Conservation (phyloP, 768 basidiomycete genomes). For the Calocera viscosa region DNA sequence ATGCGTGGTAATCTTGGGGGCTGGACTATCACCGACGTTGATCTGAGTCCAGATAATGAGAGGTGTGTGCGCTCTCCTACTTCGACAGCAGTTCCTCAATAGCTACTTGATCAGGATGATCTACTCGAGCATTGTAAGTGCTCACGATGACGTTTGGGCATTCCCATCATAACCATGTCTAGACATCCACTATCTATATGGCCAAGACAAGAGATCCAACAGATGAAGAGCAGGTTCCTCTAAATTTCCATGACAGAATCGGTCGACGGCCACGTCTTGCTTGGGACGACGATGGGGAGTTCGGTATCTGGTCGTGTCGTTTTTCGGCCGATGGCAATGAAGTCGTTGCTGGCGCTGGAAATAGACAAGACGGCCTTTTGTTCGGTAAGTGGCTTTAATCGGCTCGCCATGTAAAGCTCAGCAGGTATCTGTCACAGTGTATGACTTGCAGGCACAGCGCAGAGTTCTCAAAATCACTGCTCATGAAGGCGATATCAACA, state of each 20-base stretch:
- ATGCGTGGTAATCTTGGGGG: slow-evolving; percentile 63
- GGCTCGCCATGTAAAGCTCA: slow-evolving; percentile 8
- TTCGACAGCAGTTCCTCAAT: background rate
- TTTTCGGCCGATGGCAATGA: slow-evolving; percentile 96
- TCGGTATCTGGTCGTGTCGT: slow-evolving; percentile 83
- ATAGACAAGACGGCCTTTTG: slow-evolving; percentile 27
- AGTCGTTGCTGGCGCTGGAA: slow-evolving; percentile 81
- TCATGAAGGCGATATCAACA: slow-evolving; percentile 85
- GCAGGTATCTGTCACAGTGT: slow-evolving; percentile 47
- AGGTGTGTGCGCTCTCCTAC: slow-evolving; percentile 34
- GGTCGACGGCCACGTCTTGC: slow-evolving; percentile 17
- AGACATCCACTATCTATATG: slow-evolving; percentile 66
- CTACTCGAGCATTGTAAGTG: slow-evolving; percentile 73
- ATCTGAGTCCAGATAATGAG: slow-evolving; percentile 79
- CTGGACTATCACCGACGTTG: slow-evolving; percentile 95
- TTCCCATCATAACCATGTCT: background rate
- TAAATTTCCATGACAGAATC: slow-evolving; percentile 30
- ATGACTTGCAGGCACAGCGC: slow-evolving; percentile 70
- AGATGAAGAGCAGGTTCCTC: slow-evolving; percentile 43
- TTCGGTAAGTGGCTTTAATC: slow-evolving; percentile 6
- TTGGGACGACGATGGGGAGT: slow-evolving; percentile 35
- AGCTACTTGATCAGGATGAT: slow-evolving; percentile 50
- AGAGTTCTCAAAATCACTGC: slow-evolving; percentile 78
- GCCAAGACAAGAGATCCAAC: slow-evolving; percentile 55
- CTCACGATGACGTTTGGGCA: background rate